phyloP scores from a whole-genome alignment of 2,329 filamentous ascomycete genomes.

The Blumeria hordei region DNA sequence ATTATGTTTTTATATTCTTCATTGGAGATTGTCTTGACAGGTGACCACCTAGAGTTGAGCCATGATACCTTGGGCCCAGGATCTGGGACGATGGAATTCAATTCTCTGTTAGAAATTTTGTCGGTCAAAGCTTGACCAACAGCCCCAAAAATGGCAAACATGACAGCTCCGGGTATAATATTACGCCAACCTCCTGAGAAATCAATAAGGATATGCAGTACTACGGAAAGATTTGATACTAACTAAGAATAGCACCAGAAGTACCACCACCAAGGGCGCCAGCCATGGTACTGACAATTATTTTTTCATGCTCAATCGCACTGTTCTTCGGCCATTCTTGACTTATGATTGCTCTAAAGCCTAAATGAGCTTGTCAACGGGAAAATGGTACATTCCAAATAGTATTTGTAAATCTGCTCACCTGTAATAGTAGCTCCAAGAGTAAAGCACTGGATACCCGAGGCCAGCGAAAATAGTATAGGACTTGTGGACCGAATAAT shows the following conservation, averaged over 20 bases:
- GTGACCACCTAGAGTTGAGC: slow-evolving; percentile 42
- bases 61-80: slow-evolving; percentile 15
- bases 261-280: slow-evolving; percentile 46
- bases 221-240: slow-evolving; percentile 3
- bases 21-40: slow-evolving; percentile 44
- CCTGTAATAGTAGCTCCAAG: slow-evolving; percentile 58
- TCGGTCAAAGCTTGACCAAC: slow-evolving; percentile 32
- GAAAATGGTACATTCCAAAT: not conserved
- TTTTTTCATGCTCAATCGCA: slow-evolving; percentile 31
- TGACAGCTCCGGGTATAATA: slow-evolving; percentile 29
- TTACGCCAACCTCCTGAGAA: slow-evolving; percentile 27
- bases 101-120: slow-evolving; percentile 17
- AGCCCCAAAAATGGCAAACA: slow-evolving; percentile 33
- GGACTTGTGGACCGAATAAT: slow-evolving; percentile 44
- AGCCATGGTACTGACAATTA: slow-evolving; percentile 43
- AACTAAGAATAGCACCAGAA: slow-evolving; percentile 34
- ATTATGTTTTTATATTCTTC: slow-evolving; percentile 50
- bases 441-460: slow-evolving; percentile 59
- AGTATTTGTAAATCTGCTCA: slow-evolving; percentile 16
- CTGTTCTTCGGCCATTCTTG: slow-evolving; percentile 20
- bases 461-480: slow-evolving; percentile 44
- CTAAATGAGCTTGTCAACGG: slow-evolving; percentile 14
- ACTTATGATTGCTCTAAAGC: slow-evolving; percentile 23
- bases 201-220: not conserved
- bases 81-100: not conserved